Conservation (phyloP, 2,329 filamentous ascomycete species). For the Xylaria sp. region DNA sequence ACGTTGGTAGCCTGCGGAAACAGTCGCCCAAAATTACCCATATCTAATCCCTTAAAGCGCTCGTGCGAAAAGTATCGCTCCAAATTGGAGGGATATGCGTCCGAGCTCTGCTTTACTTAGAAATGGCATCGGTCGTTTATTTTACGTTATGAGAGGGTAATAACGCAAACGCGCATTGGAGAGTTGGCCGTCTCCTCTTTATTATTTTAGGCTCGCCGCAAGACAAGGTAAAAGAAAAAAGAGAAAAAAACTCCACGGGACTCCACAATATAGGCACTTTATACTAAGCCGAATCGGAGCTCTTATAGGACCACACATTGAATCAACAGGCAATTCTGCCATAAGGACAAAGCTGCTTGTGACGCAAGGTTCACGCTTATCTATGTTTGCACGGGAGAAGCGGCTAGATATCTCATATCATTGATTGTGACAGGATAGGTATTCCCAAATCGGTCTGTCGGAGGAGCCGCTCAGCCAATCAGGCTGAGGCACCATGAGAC, state of each 20-base stretch:
- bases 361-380: slow-evolving; percentile 27
- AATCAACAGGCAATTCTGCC: neutral
- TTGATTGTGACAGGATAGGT: slow-evolving; percentile 13
- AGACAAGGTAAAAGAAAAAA: slow-evolving; percentile 28
- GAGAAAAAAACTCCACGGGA: slow-evolving; percentile 18
- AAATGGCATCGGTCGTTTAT: slow-evolving; percentile 28
- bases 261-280: slow-evolving; percentile 36
- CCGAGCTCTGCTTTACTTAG: slow-evolving; percentile 21
- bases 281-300: slow-evolving; percentile 24
- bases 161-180: slow-evolving; percentile 23
- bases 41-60: slow-evolving; percentile 11
- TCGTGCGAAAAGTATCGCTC: neutral
- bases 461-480: slow-evolving; percentile 21
- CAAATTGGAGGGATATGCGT: slow-evolving; percentile 8
- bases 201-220: slow-evolving; percentile 38
- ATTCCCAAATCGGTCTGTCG: slow-evolving; percentile 30
- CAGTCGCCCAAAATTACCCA: neutral
- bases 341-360: neutral
- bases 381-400: slow-evolving; percentile 25
- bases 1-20: slow-evolving; percentile 1
- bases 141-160: slow-evolving; percentile 44
- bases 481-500: neutral
- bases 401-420: slow-evolving; percentile 10
- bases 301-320: slow-evolving; percentile 2
- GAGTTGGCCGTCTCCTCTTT: slow-evolving; percentile 34